Base-by-base conservation (phyloP, 306 rosid species). In the Quercus gilva region DNA sequence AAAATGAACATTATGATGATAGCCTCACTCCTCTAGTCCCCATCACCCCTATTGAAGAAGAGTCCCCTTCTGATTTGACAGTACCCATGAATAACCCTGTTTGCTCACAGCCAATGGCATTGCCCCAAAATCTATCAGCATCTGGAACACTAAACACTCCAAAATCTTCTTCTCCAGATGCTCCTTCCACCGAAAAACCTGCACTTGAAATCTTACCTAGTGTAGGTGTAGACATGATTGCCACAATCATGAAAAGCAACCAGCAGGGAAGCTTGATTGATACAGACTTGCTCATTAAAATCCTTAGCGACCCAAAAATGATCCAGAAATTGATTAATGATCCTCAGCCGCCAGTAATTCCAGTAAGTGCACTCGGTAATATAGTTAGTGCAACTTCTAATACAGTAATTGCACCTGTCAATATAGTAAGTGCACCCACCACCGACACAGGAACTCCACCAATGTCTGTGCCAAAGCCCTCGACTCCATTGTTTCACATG, bases 281-380 rank as follows among this genome's bases (percentile, higher is more conserved):
- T 70, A 85, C 87, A 5, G 86, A 89, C 74, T 75, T 88, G 57
- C 95, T 94, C 53, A 76, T 90, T 67, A 84, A 79, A 69, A 85
- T 94, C 69, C 79, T 90, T 28, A 86, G 80, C 19, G 94, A 94
- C 76, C 92, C 93, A 25, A 82, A 84, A 80, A 74, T 90, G 89
- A 85, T 91, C 73, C 85, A 75, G 81, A 89, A 85, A 64, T 84
- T 94, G 85, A 69, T 75, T 59, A 74, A 69, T 10, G 76, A 81
- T 21, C 77, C 23, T 23, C 83, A 58, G 60, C 31, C 61, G 11
- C 82, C 83, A 55, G 71, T 79, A 0, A 29, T 70, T 37, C 1
- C 85, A 37, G 69, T 15, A 51, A 71, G 28, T 78, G 71, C 84
- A 26, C 57, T 87, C 23, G 25, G 80, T 61, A 71, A 29, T 41